Evolutionary conservation across 2,329 filamentous ascomycete genomes (phyloP), one percentile per base, ranked within the genome.

Genomic region (Diaporthe ilicicola): DNA sequence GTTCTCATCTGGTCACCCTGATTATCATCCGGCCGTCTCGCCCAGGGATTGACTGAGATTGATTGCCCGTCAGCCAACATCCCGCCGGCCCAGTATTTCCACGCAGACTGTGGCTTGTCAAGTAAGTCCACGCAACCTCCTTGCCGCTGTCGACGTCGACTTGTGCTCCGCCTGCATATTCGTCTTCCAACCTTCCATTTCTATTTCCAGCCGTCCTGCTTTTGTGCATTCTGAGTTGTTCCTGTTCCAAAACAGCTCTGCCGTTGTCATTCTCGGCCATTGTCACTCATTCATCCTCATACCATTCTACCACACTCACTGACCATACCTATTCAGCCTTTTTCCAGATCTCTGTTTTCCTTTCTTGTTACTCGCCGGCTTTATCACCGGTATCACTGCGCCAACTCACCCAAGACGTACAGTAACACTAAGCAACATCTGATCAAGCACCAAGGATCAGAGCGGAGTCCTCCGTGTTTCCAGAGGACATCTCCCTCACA

Each of bases 21-120:
- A 34, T 32, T 27, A 56, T 48, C 65, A 48, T 9, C 65, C 19
- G 29, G 29, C 27, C n/a, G 51, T 56, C 51, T 64, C 53, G 51
- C 46, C 46, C 50, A 67, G 39, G 51, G 65, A 67, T 56, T 34
- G 70, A 71, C 56, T 69, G 70, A 69, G 70, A 68, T 70, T 71
- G 64, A 71, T 48, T 71, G 69, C 46, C 62, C 39, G 24, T 54
- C 65, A 56, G 51, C 27, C 50, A 24, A n/a, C 27, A 37, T 10
- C 65, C 59, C 64, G n/a, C 50, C 27, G 39, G 56, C 24, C 55
- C 69, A 69, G 19, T 50, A 42, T 55, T 70, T 67, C 55, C 70
- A 65, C 65, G 54, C 48, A 61, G 39, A 46, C 70, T 56, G 70
- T 72, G 70, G 70, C 70, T 72, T 62, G 54, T 69, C 55, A 44